Percentiles rank a stretch among this genome's conserved stretches.
Conservation (phyloP, 257 asterid species). For the Verbena officinalis region DNA sequence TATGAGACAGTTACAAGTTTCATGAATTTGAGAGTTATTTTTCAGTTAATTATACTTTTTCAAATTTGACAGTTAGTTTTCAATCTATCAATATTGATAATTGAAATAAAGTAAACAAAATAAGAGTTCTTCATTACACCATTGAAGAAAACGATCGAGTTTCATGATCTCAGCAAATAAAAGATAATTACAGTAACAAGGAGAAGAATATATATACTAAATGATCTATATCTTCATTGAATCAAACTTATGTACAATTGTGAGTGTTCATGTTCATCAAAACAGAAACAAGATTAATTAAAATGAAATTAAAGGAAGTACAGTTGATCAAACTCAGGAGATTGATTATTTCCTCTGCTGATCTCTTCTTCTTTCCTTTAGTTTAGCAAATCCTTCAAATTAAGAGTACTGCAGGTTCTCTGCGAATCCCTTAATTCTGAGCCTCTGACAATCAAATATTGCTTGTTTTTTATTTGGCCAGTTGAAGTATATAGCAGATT, state of each 20-base stretch:
- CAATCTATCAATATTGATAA: no score
- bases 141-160: no score
- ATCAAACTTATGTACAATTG: constrained; percentile 1
- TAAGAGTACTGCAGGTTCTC: not conserved
- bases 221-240: constrained; percentile 10
- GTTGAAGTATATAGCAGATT: not conserved
- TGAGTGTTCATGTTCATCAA: not conserved
- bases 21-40: no score
- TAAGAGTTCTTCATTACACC: no score
- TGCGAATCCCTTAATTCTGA: not conserved
- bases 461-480: not conserved
- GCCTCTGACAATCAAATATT: constrained; percentile 1
- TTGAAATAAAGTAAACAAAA: no score
- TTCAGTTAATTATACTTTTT: no score
- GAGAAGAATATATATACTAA: no score
- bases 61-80: no score
- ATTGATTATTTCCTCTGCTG: not conserved
- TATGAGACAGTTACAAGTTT: no score
- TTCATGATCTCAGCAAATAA: no score
- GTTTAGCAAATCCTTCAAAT: not conserved
- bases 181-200: not conserved
- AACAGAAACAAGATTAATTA: not conserved
- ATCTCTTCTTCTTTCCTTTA: not conserved
- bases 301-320: not conserved
- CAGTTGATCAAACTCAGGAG: not conserved